A percentile compares a stretch with the other conserved stretches of the same genome.
Conservation (phyloP, 352 stramenopile genomes). For the Chrysophaeum taylorii region DNA sequence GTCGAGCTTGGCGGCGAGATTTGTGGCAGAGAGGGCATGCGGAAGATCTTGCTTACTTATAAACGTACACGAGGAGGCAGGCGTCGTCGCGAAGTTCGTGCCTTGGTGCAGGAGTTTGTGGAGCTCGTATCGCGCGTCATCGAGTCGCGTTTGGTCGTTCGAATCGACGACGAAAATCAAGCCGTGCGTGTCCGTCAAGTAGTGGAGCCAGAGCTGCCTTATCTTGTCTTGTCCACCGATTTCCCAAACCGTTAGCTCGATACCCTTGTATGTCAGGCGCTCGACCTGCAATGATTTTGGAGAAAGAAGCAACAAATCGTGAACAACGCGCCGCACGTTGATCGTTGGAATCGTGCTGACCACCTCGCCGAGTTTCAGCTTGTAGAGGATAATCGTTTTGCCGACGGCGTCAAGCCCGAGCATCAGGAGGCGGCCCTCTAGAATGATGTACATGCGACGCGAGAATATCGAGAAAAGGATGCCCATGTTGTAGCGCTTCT, state of each 20-base stretch:
- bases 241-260: slow-evolving; percentile 66
- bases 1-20: slow-evolving; percentile 28
- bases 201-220: slow-evolving; percentile 56
- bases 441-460: too few species aligned
- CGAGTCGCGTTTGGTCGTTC: slow-evolving; percentile 41
- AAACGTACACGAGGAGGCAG: slow-evolving; percentile 42
- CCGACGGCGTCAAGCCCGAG: slow-evolving; percentile 64
- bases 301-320: too few species aligned
- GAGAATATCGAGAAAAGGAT: too few species aligned
- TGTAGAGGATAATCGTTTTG: slow-evolving; percentile 59
- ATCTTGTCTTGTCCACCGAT: slow-evolving; percentile 60
- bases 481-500: too few species aligned
- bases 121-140: slow-evolving; percentile 35
- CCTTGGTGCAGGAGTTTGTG: slow-evolving; percentile 26
- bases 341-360: slow-evolving; percentile 65
- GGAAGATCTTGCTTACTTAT: slow-evolving; percentile 44
- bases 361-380: slow-evolving; percentile 60
- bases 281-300: too few species aligned
- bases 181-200: slow-evolving; percentile 49
- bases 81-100: slow-evolving; percentile 24
- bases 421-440: too few species aligned
- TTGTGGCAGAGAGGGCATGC: slow-evolving; percentile 20
- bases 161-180: slow-evolving; percentile 71
- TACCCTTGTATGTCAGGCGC: slow-evolving; percentile 34
- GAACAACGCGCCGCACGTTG: too few species aligned